Evolutionary conservation across 2,329 filamentous ascomycete species (phyloP), one percentile per base, ranked within the genome.

Genomic region (Leptographium radiaticola): DNA sequence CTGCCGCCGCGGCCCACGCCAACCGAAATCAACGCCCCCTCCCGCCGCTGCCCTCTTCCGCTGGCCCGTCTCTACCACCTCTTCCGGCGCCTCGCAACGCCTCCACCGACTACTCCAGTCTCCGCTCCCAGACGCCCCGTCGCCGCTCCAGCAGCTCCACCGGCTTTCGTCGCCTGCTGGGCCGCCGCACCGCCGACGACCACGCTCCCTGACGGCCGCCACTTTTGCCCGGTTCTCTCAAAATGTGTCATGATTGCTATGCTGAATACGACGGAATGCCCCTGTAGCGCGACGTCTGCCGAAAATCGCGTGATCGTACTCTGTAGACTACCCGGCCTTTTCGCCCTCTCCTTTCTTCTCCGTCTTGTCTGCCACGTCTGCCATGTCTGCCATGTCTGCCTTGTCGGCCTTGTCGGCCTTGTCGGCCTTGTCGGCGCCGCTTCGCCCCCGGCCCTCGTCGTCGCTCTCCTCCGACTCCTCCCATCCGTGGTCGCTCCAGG

Each of bases 401-500:
- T 15, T 49, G 13, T 34, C 25, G 18, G 38, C 34, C 40, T 44
- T 7, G 16, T 6, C 18, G 16, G 7, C 16, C 40, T 20, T 1
- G 7, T 44, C 31, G 36, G 33, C 16, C n/a, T 36, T 30, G 33
- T 36, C n/a, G 15, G 25, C 20, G 34, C 8, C 6, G 30, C 30
- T 5, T 10, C 11, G 34, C 2, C 36, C 6, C 34, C 36, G 6
- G 12, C 34, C 8, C n/a, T 25, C 42, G 6, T 30, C 20, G 11
- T 71, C 73, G 62, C 67, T 74, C 55, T 75, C 72, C 45, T 70
- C 67, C 54, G 70, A 80, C 58, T 83, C 79, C 11, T 71, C 70
- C 70, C 80, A 83, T 63, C 85, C 81, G 12, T 75, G 71, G 49
- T 86, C 83, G 63, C 79, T 84, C 84, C 83, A 87, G 5, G 73